Evolutionary conservation across 225 moss, liverwort and hornwort genomes (phyloP), one percentile per base, ranked within the genome.

Genomic region (Thuidium tamariscinum): DNA sequence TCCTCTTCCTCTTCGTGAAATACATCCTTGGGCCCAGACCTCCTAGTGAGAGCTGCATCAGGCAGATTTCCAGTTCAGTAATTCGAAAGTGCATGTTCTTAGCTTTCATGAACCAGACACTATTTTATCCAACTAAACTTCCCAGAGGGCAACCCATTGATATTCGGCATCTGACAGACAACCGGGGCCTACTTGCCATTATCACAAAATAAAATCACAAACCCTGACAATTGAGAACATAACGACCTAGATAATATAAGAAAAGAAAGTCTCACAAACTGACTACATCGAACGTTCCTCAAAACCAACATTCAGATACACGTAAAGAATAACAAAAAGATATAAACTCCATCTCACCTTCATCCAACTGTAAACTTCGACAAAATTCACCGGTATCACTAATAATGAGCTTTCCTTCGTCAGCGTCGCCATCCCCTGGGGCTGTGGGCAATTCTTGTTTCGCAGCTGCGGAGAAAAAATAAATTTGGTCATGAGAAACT

Each of bases 311-410:
- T 83, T n/a, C 51, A 74, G 57, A 70, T 48, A 68, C 56, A 86
- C 37, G 80, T 52, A 41, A 49, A 69, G 63, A 82, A 55, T 34
- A 74, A 46, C 56, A 46, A 57, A 52, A 74, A 32, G 30, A 72
- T 84, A 78, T 62, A 55, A 69, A 85, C 63, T 14, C 44, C 57
- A 79, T 54, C 83, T 89, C 89, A 96, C 98, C 97, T 94, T 99
- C 99, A 91, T 99, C 99, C 76, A 99, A 92, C 81, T 99, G 99
- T 83, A 99, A 81, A 88, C 96, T 99, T 85, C 99, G 94, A 88
- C 99, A 99, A 92, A 99, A 99, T 88, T 99, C 99, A 63, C 97
- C 99, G 39, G 99, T 99, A 79, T 99, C 99, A 64, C 97, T 99
- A 78, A 99, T 95, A 54, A 99, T 92, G 79, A 99, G 92, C 83